Evolutionary conservation across 192 early-diverging fungal species (phyloP).

Genomic region (Rhizophagus sp.): DNA sequence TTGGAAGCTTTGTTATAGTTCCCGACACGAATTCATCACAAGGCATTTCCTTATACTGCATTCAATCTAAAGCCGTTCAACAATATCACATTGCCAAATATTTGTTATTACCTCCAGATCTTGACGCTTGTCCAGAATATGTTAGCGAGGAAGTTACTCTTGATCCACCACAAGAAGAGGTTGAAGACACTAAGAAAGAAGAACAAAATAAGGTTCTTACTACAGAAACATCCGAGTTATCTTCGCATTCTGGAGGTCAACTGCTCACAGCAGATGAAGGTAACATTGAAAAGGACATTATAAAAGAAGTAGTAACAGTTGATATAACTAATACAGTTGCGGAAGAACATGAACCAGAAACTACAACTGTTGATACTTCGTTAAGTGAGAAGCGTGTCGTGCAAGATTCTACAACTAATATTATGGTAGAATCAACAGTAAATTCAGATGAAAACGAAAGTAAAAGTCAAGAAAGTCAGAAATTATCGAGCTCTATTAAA

Average conservation of each 20-base stretch:
- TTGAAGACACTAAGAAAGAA: slow-evolving; percentile 19
- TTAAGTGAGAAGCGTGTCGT: slow-evolving; percentile 19
- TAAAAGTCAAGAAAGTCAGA: slow-evolving; percentile 28
- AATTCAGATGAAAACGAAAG: slow-evolving; percentile 35
- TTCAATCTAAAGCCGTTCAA: slow-evolving; percentile 48
- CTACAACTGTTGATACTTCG: slow-evolving; percentile 25
- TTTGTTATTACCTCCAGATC: slow-evolving; percentile 13
- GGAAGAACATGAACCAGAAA: background rate
- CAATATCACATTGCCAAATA: slow-evolving; percentile 31
- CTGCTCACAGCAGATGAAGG: slow-evolving; percentile 19
- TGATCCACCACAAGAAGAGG: background rate
- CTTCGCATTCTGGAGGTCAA: slow-evolving; percentile 26
- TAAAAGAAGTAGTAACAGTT: background rate
- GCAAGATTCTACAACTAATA: background rate
- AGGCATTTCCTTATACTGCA: slow-evolving; percentile 45
- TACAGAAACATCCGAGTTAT: slow-evolving; percentile 35
- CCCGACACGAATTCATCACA: slow-evolving; percentile 38
- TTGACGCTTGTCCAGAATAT: slow-evolving; percentile 22
- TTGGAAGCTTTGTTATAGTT: slow-evolving; percentile 44
- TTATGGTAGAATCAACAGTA: background rate
- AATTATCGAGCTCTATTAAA: slow-evolving; percentile 30
- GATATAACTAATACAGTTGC: background rate
- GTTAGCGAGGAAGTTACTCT: background rate
- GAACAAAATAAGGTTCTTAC: slow-evolving; percentile 22
- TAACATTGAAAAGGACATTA: slow-evolving; percentile 3